Conservation (phyloP, 2,329 filamentous ascomycete species). For the Paraphoma sp. region DNA sequence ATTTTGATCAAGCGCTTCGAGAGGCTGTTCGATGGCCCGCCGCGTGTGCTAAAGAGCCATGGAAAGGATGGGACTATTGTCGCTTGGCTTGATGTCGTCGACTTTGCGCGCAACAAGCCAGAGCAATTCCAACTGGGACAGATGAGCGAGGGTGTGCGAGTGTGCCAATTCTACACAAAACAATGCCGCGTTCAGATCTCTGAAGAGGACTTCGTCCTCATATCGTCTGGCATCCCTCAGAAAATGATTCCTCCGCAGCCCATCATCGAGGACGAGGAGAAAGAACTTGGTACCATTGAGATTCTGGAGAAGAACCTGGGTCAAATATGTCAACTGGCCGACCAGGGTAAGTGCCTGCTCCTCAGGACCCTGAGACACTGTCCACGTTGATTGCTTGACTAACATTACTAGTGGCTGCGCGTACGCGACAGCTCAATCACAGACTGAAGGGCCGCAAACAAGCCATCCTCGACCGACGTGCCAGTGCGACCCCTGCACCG, state of each 20-base stretch:
- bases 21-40: conserved; percentile 81
- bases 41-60: conserved; percentile 69
- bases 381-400: background rate
- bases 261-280: conserved; percentile 84
- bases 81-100: conserved; percentile 85
- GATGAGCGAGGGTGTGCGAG: conserved; percentile 70
- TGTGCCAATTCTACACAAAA: conserved; percentile 83
- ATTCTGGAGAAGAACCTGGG: conserved; percentile 81
- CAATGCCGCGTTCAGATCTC: conserved; percentile 83
- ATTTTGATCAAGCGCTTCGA: conserved; percentile 87
- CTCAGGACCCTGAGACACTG: background rate
- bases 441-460: conserved; percentile 76
- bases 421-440: conserved; percentile 81
- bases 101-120: conserved; percentile 81
- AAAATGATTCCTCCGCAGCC: conserved; percentile 82
- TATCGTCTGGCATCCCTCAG: conserved; percentile 82
- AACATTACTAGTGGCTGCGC: conserved; percentile 63
- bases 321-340: conserved; percentile 79
- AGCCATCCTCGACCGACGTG: conserved; percentile 72
- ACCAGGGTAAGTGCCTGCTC: conserved; percentile 64
- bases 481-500: conserved; percentile 53
- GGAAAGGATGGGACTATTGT: conserved; percentile 68
- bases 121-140: conserved; percentile 77
- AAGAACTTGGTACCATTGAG: conserved; percentile 82
- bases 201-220: conserved; percentile 86